A percentile compares a stretch with the other conserved stretches of the same genome.
Evolutionary conservation across 1,139 yeast species (phyloP).

Genomic region (Sugiyamaella pinicola): DNA sequence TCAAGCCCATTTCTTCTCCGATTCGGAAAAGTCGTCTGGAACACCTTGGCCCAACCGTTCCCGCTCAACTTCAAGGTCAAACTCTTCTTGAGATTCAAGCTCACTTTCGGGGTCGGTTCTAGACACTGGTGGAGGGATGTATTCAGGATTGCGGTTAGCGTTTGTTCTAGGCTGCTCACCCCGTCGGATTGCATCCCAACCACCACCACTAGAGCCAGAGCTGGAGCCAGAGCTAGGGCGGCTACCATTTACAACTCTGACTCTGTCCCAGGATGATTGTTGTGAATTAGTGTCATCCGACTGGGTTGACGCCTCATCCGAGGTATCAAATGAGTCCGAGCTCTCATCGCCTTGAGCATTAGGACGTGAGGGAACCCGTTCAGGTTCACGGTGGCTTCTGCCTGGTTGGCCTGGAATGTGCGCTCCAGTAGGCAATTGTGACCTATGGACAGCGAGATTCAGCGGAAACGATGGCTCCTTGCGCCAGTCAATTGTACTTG

Average conservation of each 20-base stretch:
- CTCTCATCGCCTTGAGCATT: not conserved
- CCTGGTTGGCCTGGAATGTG: slow-evolving; percentile 13
- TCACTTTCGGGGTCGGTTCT: slow-evolving; percentile 12
- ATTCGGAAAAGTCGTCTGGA: slow-evolving; percentile 39
- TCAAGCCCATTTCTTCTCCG: slow-evolving; percentile 40
- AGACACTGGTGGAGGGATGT: slow-evolving; percentile 3
- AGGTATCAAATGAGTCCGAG: not conserved
- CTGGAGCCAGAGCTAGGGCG: not conserved
- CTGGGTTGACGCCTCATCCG: not conserved
- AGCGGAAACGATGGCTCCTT: slow-evolving; percentile 36
- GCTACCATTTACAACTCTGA: slow-evolving; percentile 19
- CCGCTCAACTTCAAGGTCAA: slow-evolving; percentile 37
- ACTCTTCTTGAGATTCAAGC: slow-evolving; percentile 33
- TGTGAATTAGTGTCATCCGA: not conserved
- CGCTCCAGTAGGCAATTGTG: slow-evolving; percentile 5
- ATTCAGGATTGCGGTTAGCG: not conserved
- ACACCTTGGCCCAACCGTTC: slow-evolving; percentile 36
- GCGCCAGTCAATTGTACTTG: slow-evolving; percentile 37
- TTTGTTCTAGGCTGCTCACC: not conserved
- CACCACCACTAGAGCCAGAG: slow-evolving; percentile 4
- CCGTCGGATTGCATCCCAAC: slow-evolving; percentile 14
- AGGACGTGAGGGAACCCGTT: not conserved
- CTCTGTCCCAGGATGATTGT: slow-evolving; percentile 26
- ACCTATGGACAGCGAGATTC: slow-evolving; percentile 31
- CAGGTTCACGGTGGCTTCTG: slow-evolving; percentile 10